Percentiles rank a stretch among this genome's conserved stretches.
These are phyloP conservation scores for Aleurites moluccanus DNA, from an alignment of 441 rosid species.

Conservation along the genomic window DNA sequence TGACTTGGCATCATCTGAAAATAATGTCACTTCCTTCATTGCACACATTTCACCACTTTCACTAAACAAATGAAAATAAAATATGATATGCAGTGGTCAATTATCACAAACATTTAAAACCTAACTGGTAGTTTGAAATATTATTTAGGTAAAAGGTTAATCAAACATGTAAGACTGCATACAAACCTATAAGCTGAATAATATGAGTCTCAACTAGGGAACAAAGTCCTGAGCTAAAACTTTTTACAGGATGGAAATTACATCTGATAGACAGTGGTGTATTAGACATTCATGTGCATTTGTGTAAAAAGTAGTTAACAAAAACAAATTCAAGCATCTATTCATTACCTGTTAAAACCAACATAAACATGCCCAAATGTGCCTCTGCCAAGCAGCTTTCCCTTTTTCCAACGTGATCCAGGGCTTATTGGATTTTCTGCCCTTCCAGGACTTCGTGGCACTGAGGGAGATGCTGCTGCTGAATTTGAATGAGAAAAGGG, in stretches of 20 bases:
- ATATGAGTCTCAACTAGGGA: background rate
- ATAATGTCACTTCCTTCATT: slow-evolving; percentile 88
- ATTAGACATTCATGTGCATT: background rate
- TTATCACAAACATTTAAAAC: slow-evolving; percentile 18
- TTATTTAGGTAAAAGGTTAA: slow-evolving; percentile 5
- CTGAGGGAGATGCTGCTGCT: slow-evolving; percentile 74
- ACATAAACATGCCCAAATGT: slow-evolving; percentile 89
- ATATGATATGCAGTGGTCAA: slow-evolving; percentile 31
- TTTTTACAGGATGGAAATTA: background rate
- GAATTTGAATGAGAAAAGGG: slow-evolving; percentile 76
- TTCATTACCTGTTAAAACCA: slow-evolving; percentile 79
- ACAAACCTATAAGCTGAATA: background rate
- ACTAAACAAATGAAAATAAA: slow-evolving; percentile 37
- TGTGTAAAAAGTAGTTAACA: background rate
- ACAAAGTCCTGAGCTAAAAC: background rate
- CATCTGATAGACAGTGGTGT: background rate
- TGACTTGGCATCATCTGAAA: slow-evolving; percentile 84
- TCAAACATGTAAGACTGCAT: slow-evolving; percentile 1
- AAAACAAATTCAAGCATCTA: background rate
- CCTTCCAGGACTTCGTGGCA: slow-evolving; percentile 85
- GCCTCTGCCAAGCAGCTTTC: slow-evolving; percentile 78
- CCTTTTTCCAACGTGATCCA: slow-evolving; percentile 87
- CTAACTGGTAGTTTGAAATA: background rate
- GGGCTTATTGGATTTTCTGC: slow-evolving; percentile 71
- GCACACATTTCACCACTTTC: slow-evolving; percentile 97